These are phyloP conservation scores for Thraustochytrium striatum DNA, from an alignment of 352 stramenopile species.

Conservation along the genomic window DNA sequence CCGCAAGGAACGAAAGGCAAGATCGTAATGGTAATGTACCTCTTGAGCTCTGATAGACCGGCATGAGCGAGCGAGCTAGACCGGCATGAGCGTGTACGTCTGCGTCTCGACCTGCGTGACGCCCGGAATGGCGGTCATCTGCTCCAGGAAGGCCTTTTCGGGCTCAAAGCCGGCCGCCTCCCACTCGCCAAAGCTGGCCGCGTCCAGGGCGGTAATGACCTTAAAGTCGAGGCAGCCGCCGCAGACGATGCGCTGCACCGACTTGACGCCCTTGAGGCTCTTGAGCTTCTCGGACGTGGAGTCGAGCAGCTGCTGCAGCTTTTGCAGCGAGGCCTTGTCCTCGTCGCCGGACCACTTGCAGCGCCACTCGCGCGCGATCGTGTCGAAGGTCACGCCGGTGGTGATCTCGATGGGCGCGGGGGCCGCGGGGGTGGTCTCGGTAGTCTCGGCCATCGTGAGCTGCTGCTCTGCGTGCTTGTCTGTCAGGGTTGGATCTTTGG, in stretches of 20 bases:
- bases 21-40: too few relatives aligned
- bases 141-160: slow-evolving; percentile 65
- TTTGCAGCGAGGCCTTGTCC: slow-evolving; percentile 41
- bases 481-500: too few relatives aligned
- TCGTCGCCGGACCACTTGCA: slow-evolving; percentile 37
- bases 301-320: slow-evolving; percentile 31
- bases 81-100: slow-evolving; percentile 66
- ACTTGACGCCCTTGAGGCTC: slow-evolving; percentile 38
- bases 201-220: slow-evolving; percentile 62
- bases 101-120: slow-evolving; percentile 68
- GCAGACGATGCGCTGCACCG: slow-evolving; percentile 67
- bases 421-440: too few relatives aligned
- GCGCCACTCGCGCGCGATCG: slow-evolving; percentile 45
- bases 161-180: slow-evolving; percentile 60
- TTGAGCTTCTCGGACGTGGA: neutral
- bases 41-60: too few relatives aligned
- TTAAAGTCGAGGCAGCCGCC: slow-evolving; percentile 67
- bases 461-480: too few relatives aligned
- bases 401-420: too few relatives aligned
- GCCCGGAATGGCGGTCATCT: slow-evolving; percentile 66
- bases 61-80: too few relatives aligned
- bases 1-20: too few relatives aligned
- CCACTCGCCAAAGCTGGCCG: slow-evolving; percentile 64
- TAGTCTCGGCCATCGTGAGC: too few relatives aligned
- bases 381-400: slow-evolving; percentile 42